Conservation (phyloP, 2,329 filamentous ascomycete species). For the Stagonosporopsis rhizophila region DNA sequence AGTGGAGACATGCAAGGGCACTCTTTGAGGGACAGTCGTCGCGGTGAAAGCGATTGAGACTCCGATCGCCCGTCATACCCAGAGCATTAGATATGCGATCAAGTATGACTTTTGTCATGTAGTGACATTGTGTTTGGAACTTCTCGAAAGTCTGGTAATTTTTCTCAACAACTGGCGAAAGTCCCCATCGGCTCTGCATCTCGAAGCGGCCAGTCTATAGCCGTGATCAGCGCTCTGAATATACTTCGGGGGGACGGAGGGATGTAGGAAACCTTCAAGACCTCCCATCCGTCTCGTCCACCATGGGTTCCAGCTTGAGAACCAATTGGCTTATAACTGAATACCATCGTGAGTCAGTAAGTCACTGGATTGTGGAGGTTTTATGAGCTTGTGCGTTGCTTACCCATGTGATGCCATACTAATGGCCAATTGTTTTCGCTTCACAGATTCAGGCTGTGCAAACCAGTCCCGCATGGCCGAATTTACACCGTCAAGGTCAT, state of each 20-base stretch:
- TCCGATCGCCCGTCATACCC: not conserved
- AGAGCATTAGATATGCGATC: not conserved
- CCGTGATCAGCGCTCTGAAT: not conserved
- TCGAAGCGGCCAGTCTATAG: not conserved
- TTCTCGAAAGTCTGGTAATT: not conserved
- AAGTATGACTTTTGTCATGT: not conserved
- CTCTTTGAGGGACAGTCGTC: not conserved
- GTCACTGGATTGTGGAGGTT: not conserved
- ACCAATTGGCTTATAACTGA: not conserved
- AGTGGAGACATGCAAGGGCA: not conserved
- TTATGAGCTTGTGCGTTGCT: not conserved
- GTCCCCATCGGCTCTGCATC: not conserved
- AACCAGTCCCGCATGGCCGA: not conserved
- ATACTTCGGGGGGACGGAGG: too few relatives aligned
- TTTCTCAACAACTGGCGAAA: not conserved
- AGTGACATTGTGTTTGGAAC: not conserved
- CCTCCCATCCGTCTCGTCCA: not conserved
- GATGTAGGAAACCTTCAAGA: not conserved
- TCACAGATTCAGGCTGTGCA: not conserved
- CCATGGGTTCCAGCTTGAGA: not conserved
- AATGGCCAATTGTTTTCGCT: not conserved
- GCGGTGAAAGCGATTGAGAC: not conserved
- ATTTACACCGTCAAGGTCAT: not conserved
- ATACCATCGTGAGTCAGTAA: not conserved
- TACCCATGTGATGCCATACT: not conserved